Evolutionary conservation across 164 flowering plant species (phyloP).

Genomic region (Malania oleifera): DNA sequence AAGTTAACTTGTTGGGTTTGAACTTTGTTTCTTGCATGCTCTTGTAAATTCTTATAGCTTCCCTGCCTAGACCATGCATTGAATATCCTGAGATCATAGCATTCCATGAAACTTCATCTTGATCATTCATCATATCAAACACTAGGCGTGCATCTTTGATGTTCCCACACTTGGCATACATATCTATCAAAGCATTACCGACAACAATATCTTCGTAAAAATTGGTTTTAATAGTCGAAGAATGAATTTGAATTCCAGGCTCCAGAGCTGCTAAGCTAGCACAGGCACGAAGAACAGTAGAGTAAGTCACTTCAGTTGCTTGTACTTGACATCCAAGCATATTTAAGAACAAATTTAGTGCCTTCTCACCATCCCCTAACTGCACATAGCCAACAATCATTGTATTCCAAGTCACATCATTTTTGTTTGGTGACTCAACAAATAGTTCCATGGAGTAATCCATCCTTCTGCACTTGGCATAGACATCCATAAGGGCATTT

Average conservation of each 20-base stretch:
- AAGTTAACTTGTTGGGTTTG: constrained; percentile 62
- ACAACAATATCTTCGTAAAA: constrained; percentile 43
- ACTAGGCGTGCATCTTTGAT: constrained; percentile 56
- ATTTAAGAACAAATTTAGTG: constrained; percentile 44
- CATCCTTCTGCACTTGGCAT: constrained; percentile 75
- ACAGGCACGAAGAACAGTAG: constrained; percentile 75
- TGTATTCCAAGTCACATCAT: constrained; percentile 89
- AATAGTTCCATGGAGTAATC: constrained; percentile 50
- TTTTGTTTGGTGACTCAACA: constrained; percentile 30
- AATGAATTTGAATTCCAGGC: constrained; percentile 69
- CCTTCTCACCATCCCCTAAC: constrained; percentile 55
- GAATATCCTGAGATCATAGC: constrained; percentile 82
- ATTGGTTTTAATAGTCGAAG: constrained; percentile 44
- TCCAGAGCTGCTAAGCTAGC: constrained; percentile 67
- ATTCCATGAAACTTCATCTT: constrained; percentile 78
- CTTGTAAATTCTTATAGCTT: constrained; percentile 54
- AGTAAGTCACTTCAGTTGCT: constrained; percentile 67
- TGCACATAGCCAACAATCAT: constrained; percentile 77
- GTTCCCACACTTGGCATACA: constrained; percentile 91
- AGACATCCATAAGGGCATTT: constrained; percentile 83
- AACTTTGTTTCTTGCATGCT: constrained; percentile 43
- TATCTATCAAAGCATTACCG: constrained; percentile 70
- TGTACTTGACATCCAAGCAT: constrained; percentile 47
- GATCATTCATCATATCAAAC: constrained; percentile 45
- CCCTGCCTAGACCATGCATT: constrained; percentile 69